These are phyloP conservation scores for Phytophthora pisi DNA, from an alignment of 352 stramenopile genomes.

Conservation along the genomic window DNA sequence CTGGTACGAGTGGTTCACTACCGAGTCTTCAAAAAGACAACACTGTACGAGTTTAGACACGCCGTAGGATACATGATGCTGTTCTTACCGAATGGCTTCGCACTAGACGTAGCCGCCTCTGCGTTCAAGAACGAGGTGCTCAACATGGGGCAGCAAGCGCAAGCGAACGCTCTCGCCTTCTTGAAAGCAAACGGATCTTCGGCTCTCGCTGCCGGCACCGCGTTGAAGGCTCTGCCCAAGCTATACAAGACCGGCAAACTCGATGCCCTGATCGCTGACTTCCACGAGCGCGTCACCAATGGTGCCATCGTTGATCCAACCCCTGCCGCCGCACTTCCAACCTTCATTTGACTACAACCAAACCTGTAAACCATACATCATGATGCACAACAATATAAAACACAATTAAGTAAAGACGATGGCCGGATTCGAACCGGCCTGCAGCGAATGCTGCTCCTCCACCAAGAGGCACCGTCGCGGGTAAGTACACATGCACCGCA, in stretches of 20 bases:
- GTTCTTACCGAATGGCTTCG: constrained; percentile 15
- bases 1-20: constrained; percentile 20
- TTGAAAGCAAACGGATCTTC: constrained; percentile 1
- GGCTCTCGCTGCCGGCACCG: neutral
- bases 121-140: constrained; percentile 17
- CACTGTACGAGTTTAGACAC: constrained; percentile 25
- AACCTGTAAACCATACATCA: no score
- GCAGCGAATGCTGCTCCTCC: no score
- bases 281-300: neutral
- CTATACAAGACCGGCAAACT: constrained; percentile 17
- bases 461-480: no score
- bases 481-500: no score
- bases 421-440: no score
- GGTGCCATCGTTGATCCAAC: constrained; percentile 6
- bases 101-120: constrained; percentile 3
- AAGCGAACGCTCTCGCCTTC: constrained; percentile 3
- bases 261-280: neutral
- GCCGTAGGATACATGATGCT: constrained; percentile 17
- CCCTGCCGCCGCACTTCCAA: neutral
- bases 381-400: no score
- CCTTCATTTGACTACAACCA: neutral
- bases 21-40: constrained; percentile 15
- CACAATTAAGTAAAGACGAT: no score
- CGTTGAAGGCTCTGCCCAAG: constrained; percentile 11
- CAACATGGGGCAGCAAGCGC: neutral